phyloP scores from a whole-genome alignment of 495 filamentous ascomycete species.

The Saxophila tyrrhenica region DNA sequence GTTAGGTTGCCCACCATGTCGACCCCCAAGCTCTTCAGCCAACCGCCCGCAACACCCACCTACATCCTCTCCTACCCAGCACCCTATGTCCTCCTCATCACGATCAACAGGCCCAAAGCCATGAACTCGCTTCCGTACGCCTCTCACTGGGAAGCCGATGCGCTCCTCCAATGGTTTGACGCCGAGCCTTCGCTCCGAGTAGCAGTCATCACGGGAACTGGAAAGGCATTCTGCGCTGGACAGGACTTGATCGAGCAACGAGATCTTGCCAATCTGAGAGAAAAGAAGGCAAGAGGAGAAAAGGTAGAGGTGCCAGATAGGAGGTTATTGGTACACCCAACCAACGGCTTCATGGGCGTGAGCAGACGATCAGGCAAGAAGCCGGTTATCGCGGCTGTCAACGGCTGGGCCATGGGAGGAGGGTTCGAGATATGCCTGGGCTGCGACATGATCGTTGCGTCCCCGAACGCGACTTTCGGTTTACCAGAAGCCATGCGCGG shows the following conservation, averaged over 20 bases:
- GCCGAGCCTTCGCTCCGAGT: slow-evolving; percentile 42
- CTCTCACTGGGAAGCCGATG: slow-evolving; percentile 41
- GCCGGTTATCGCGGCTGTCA: slow-evolving; percentile 67
- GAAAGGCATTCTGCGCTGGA: slow-evolving; percentile 47
- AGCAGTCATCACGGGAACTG: slow-evolving; percentile 46
- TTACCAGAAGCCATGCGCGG: slow-evolving; percentile 63
- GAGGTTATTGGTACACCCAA: slow-evolving; percentile 5
- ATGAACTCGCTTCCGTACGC: slow-evolving; percentile 47
- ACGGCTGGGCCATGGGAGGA: slow-evolving; percentile 60
- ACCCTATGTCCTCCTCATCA: slow-evolving; percentile 47
- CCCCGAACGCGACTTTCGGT: slow-evolving; percentile 42
- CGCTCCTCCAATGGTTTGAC: slow-evolving; percentile 49
- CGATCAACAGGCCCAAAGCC: slow-evolving; percentile 46
- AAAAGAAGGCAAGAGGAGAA: slow-evolving; percentile 5
- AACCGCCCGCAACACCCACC: slow-evolving; percentile 16
- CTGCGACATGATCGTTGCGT: slow-evolving; percentile 57
- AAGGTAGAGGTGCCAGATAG: slow-evolving; percentile 9
- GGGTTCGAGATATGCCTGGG: slow-evolving; percentile 66
- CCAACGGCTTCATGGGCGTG: slow-evolving; percentile 29
- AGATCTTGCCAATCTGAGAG: slow-evolving; percentile 10
- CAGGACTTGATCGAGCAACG: slow-evolving; percentile 38
- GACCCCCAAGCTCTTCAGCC: slow-evolving; percentile 12
- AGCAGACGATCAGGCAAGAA: slow-evolving; percentile 39
- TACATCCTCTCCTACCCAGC: slow-evolving; percentile 42
- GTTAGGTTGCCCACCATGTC: slow-evolving; percentile 13